Evolutionary conservation across 2,329 filamentous ascomycete genomes (phyloP).

Genomic region (Aphanoascus verrucosus): DNA sequence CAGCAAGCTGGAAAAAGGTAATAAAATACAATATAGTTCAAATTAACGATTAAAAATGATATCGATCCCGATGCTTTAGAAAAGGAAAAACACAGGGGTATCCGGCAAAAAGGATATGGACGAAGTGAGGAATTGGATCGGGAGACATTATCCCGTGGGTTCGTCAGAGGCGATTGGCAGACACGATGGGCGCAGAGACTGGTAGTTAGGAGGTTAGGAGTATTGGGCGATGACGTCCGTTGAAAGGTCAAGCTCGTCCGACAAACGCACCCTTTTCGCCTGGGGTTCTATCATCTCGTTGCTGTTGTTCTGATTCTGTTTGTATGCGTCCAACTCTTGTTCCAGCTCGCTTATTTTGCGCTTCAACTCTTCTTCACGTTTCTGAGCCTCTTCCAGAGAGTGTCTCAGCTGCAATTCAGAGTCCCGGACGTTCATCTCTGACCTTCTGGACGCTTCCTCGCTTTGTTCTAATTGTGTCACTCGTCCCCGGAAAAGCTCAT

Average conservation of each 20-base stretch:
- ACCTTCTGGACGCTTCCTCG: constrained; percentile 56
- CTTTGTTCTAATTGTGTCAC: constrained; percentile 67
- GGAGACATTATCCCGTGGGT: neutral
- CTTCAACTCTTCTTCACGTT: constrained; percentile 71
- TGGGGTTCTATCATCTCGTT: constrained; percentile 37
- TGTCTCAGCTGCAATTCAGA: constrained; percentile 46
- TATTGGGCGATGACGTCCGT: neutral
- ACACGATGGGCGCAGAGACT: neutral
- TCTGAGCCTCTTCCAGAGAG: constrained; percentile 65
- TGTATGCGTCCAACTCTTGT: constrained; percentile 35
- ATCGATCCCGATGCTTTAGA: constrained; percentile 3
- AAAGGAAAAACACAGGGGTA: constrained; percentile 7
- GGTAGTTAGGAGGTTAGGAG: neutral
- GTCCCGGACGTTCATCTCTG: constrained; percentile 45
- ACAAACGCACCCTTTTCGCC: constrained; percentile 47
- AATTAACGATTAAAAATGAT: constrained; percentile 7
- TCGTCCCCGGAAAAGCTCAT: constrained; percentile 64
- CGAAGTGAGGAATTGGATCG: neutral
- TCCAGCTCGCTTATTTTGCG: constrained; percentile 71
- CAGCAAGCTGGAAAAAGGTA: neutral
- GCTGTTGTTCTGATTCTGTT: constrained; percentile 16
- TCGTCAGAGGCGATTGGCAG: neutral
- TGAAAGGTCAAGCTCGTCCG: constrained; percentile 40
- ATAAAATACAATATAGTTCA: constrained; percentile 2
- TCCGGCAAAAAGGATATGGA: constrained; percentile 1